A percentile compares a stretch with the other conserved stretches of the same genome.
phyloP scores from a whole-genome alignment of 2,329 filamentous ascomycete species.

The Arachnomyces sp. region DNA sequence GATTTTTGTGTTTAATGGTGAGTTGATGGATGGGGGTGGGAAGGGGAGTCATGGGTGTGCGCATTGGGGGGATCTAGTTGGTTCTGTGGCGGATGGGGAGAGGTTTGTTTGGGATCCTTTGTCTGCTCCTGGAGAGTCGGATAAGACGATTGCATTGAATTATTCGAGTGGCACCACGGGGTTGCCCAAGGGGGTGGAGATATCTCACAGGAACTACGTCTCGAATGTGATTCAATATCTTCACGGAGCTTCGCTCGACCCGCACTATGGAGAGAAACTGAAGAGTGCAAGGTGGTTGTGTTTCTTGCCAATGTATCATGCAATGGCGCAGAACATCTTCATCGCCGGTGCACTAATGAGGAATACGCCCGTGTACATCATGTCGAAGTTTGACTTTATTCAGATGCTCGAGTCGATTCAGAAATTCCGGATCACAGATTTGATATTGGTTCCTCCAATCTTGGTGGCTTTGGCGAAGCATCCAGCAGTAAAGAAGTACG shows the following conservation, averaged over 20 bases:
- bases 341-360: slow-evolving; percentile 50
- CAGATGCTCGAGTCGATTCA: slow-evolving; percentile 62
- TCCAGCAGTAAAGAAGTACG: slow-evolving; percentile 55
- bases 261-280: slow-evolving; percentile 40
- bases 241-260: slow-evolving; percentile 39
- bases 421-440: slow-evolving; percentile 57
- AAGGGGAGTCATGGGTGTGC: slow-evolving; percentile 34
- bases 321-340: slow-evolving; percentile 63
- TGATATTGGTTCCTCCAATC: slow-evolving; percentile 66
- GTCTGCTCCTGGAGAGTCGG: slow-evolving; percentile 5
- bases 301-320: slow-evolving; percentile 71
- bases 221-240: slow-evolving; percentile 58
- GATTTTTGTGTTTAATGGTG: slow-evolving; percentile 60
- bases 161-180: slow-evolving; percentile 70
- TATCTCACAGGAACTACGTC: slow-evolving; percentile 69
- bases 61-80: slow-evolving; percentile 59
- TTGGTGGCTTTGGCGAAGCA: slow-evolving; percentile 65
- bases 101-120: slow-evolving; percentile 55
- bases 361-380: slow-evolving; percentile 64
- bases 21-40: slow-evolving; percentile 37
- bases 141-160: slow-evolving; percentile 61
- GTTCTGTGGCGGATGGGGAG: slow-evolving; percentile 42
- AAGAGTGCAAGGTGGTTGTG: slow-evolving; percentile 45
- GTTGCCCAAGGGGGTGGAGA: slow-evolving; percentile 73
- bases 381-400: slow-evolving; percentile 68